phyloP scores from a whole-genome alignment of 2,329 filamentous ascomycete species.

The Neofusicoccum cordaticola region DNA sequence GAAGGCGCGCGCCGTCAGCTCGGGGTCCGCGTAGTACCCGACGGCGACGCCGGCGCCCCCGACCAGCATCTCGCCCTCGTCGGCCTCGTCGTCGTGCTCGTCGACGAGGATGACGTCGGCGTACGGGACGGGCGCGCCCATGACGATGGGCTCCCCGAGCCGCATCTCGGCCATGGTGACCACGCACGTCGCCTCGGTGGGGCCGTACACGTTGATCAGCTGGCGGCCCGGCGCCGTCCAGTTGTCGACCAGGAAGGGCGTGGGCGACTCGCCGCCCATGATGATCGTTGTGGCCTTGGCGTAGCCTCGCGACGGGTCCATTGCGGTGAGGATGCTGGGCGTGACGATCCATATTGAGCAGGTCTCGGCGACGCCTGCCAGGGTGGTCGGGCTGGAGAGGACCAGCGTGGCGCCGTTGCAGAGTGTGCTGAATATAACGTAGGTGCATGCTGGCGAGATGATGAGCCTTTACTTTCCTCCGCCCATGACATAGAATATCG shows the following conservation, averaged over 20 bases:
- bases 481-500: too few relatives aligned
- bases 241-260: neutral
- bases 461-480: neutral
- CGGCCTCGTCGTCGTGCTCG: constrained; percentile 32
- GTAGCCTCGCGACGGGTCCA: constrained; percentile 4
- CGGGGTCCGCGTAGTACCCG: constrained; percentile 28
- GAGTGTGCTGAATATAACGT: constrained; percentile 55
- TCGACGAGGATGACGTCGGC: constrained; percentile 39
- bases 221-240: neutral
- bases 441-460: constrained; percentile 34
- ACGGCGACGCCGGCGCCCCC: constrained; percentile 53
- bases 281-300: neutral
- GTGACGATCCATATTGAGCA: neutral
- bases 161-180: constrained; percentile 13
- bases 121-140: constrained; percentile 4
- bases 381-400: neutral
- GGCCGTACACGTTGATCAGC: constrained; percentile 17
- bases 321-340: constrained; percentile 6
- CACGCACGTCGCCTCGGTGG: constrained; percentile 13
- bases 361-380: neutral
- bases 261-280: constrained; percentile 1
- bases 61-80: constrained; percentile 54
- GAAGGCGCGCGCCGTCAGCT: constrained; percentile 27
- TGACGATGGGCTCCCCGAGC: constrained; percentile 6
- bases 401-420: constrained; percentile 27